phyloP scores from a whole-genome alignment of 2,329 filamentous ascomycete genomes.

The Alternaria gansuensis region DNA sequence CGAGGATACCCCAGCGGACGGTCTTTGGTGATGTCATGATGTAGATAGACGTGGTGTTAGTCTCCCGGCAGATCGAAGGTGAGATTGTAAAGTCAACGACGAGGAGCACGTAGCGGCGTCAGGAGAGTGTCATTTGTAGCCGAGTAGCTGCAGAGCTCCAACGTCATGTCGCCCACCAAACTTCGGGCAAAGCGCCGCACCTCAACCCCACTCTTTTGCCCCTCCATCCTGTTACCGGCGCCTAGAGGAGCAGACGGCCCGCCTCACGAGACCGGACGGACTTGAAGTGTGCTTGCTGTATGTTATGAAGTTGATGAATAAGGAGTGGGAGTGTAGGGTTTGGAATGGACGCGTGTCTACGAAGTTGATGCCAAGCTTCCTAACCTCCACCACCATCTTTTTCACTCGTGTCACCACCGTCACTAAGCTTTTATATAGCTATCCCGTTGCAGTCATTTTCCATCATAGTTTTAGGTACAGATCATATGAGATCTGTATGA shows the following conservation, averaged over 20 bases:
- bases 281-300: slow-evolving; percentile 1
- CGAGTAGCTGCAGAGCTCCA: slow-evolving; percentile 13
- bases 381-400: not conserved
- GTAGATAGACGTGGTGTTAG: slow-evolving; percentile 4
- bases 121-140: slow-evolving; percentile 4
- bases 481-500: too few relatives aligned
- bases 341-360: not conserved
- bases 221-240: slow-evolving; percentile 14
- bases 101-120: not conserved
- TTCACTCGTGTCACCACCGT: too few relatives aligned
- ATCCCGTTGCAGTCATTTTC: too few relatives aligned
- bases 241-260: slow-evolving; percentile 16
- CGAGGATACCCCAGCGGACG: slow-evolving; percentile 58
- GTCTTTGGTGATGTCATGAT: slow-evolving; percentile 50
- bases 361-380: not conserved
- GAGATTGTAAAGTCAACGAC: not conserved
- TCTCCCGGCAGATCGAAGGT: not conserved
- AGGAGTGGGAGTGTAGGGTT: not conserved
- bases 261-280: slow-evolving; percentile 1
- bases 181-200: slow-evolving; percentile 15
- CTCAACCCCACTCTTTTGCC: slow-evolving; percentile 34
- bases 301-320: slow-evolving; percentile 1
- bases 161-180: slow-evolving; percentile 27
- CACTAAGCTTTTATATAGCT: too few relatives aligned
- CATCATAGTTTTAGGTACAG: too few relatives aligned